phyloP scores from a whole-genome alignment of 177 flowering plant species.

The Vitis hybrid region DNA sequence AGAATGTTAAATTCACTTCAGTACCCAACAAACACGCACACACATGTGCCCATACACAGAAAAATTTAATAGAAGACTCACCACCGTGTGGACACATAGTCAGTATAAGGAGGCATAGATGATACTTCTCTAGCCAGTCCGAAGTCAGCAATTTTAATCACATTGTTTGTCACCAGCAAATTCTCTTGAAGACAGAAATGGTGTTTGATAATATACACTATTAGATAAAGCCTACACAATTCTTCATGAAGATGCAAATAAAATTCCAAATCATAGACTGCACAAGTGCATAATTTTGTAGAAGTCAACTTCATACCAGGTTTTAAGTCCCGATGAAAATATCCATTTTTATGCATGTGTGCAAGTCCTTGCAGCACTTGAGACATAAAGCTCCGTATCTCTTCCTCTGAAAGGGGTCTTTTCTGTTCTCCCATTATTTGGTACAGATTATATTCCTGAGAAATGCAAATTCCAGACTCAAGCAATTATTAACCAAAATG shows the following conservation, averaged over 20 bases:
- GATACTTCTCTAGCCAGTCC: constrained; percentile 85
- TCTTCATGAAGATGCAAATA: constrained; percentile 1
- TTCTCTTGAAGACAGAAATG: constrained; percentile 48
- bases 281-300: constrained; percentile 1
- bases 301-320: constrained; percentile 54
- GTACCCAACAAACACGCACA: not conserved
- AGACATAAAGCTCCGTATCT: constrained; percentile 61
- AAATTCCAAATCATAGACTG: constrained; percentile 4
- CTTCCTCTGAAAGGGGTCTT: constrained; percentile 65
- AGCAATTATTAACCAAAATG: not conserved
- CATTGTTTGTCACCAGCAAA: constrained; percentile 67
- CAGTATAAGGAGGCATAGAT: constrained; percentile 79
- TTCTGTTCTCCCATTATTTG: constrained; percentile 63
- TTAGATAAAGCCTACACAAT: not conserved
- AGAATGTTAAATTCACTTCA: not conserved
- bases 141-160: constrained; percentile 87
- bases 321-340: constrained; percentile 85
- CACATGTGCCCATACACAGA: not conserved
- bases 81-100: constrained; percentile 95
- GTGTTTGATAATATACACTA: not conserved
- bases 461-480: constrained; percentile 14
- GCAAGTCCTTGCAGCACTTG: constrained; percentile 78
- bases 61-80: constrained; percentile 24
- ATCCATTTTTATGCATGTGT: constrained; percentile 75
- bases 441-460: constrained; percentile 72